Conservation (phyloP, 164 flowering plant species). For the Tetracentron sinense region DNA sequence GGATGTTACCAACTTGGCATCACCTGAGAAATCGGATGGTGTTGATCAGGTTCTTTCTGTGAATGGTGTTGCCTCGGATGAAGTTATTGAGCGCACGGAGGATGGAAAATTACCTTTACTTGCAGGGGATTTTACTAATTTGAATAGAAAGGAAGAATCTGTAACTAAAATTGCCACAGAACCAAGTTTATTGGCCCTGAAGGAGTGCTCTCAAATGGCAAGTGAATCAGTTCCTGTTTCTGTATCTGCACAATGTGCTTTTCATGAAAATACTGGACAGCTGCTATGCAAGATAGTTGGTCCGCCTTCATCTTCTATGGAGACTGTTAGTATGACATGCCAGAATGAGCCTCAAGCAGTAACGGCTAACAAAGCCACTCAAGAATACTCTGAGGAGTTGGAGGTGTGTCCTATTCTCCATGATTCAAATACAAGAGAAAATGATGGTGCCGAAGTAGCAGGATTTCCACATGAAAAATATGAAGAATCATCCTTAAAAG, state of each 20-base stretch:
- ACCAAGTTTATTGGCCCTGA: constrained; percentile 5
- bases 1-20: constrained; percentile 9
- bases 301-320: constrained; percentile 11
- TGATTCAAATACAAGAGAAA: constrained; percentile 17
- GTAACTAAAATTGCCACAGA: constrained; percentile 2
- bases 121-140: constrained; percentile 5
- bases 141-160: constrained; percentile 19
- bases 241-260: constrained; percentile 2
- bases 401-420: constrained; percentile 9
- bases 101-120: constrained; percentile 8
- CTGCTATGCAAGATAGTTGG: not conserved
- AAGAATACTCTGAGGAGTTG: constrained; percentile 17
- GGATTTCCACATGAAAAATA: constrained; percentile 9
- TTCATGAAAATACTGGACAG: constrained; percentile 12
- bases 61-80: constrained; percentile 5
- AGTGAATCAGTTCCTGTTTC: constrained; percentile 4
- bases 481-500: constrained; percentile 8
- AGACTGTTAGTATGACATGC: constrained; percentile 7
- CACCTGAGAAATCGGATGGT: constrained; percentile 12
- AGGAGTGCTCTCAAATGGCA: constrained; percentile 8
- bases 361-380: constrained; percentile 9
- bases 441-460: constrained; percentile 15
- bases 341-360: constrained; percentile 19
- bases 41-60: constrained; percentile 11
- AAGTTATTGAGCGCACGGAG: constrained; percentile 16